Base-by-base conservation (phyloP, 2,329 filamentous ascomycete genomes). In the Colletotrichum sp. region DNA sequence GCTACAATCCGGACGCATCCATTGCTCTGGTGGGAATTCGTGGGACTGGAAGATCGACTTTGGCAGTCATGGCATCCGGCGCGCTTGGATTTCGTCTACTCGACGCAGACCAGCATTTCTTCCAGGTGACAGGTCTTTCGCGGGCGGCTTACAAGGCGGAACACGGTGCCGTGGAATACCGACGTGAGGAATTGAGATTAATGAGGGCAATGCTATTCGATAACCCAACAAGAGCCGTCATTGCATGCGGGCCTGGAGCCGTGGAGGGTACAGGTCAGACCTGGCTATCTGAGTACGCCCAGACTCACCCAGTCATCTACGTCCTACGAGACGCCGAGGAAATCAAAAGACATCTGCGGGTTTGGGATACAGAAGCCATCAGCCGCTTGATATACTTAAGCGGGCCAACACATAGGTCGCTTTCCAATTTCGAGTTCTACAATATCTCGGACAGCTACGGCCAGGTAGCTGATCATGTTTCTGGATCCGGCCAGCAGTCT, bases 391-490 rank as follows among this genome's bases (percentile, higher is more conserved):
- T 95, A n/a, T 87, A 89, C 26, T 88, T 89, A 12, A 91, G 89
- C 77, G 88, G 87, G 16, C 85, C 88, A 2, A 89, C 93, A 13
- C 92, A 94, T 78, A 88, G 93, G 67, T 88, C 88, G 3, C 94
- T 92, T 80, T 93, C 93, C 8, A 95, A 95, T 79, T 90, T 94
- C 76, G 94, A 96, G 80, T 96, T 95, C 81, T 95, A 92, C 86
- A 95, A 95, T 78, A 86, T 94, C 16, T 93, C 93, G 9, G 57
- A 62, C 57, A 62, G 28, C 28, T 62, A 62, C 30, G 28, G 57
- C 26, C 57, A 32, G 30, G 18, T n/a, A 12, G 57, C 57, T 8
- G 26, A 62, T n/a, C 57, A 62, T 8, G 30, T n/a, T 62, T 62
- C 57, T 18, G 30, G 18, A 15, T n/a, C 57, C 8, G 57, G 57